phyloP scores from a whole-genome alignment of 345 rosid species.

The Schrenkiella parvula region DNA sequence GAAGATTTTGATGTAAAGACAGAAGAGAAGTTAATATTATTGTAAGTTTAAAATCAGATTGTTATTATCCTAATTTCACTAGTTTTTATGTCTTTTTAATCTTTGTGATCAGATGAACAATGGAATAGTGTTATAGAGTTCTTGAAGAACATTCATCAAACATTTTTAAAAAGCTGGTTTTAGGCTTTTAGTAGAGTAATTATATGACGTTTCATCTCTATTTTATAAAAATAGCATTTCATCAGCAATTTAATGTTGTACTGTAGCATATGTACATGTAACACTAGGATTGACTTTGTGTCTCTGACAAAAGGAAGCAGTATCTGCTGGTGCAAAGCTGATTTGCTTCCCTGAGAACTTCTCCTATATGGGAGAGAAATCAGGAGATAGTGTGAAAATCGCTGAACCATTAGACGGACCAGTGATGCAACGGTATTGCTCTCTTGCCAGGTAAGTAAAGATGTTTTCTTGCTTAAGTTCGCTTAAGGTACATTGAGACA shows the following conservation, averaged over 20 bases:
- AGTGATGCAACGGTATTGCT: slow-evolving; percentile 71
- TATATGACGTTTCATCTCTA: not conserved
- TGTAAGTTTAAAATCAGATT: not conserved
- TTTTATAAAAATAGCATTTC: not conserved
- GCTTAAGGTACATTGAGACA: not conserved
- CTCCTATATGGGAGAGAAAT: slow-evolving; percentile 57
- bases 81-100: not conserved
- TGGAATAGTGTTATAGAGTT: no score
- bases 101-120: not conserved
- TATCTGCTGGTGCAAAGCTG: slow-evolving; percentile 72
- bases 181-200: no score
- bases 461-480: not conserved
- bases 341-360: slow-evolving; percentile 90
- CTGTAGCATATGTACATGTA: not conserved
- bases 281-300: not conserved
- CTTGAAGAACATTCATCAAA: no score
- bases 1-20: not conserved
- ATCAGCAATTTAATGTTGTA: not conserved
- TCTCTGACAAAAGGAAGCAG: slow-evolving; percentile 62
- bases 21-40: not conserved
- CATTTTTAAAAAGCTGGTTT: no score
- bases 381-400: slow-evolving; percentile 67
- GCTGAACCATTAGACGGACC: slow-evolving; percentile 85
- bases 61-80: not conserved
- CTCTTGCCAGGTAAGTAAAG: slow-evolving; percentile 65